Base-by-base conservation (phyloP, 78 protist genomes). In the Protostelium mycophagum region DNA sequence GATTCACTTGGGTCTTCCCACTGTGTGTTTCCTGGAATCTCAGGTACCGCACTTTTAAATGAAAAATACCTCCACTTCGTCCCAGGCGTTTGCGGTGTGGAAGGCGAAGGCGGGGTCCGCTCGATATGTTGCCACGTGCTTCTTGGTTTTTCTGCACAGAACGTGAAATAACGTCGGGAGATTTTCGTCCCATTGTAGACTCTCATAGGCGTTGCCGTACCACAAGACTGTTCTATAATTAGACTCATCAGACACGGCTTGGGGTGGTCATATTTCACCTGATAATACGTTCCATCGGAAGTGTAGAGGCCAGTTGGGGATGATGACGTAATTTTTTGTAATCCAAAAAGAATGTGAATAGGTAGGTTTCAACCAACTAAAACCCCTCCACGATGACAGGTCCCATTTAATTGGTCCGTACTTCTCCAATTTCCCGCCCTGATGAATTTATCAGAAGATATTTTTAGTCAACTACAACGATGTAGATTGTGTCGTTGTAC, bases 81-180 rank as follows among this genome's bases (percentile, higher is more conserved):
- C 73, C 73, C 73, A 51, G 73, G 73, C 73, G 73, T 51, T 51
- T 51, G 73, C 73, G 73, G 73, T 51, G 73, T 51, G 73, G 16
- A 51, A 51, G 16, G 73, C 73, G 73, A 51, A 51, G 16, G 73
- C 73, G 5, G 73, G 73, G 16, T 51, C 73, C 31, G 73, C 5
- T 16, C 5, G 5, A 16, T 51, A 51, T 25, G 73, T 51, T 16
- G 73, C 73, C 73, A 51, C 73, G 16, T 51, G 73, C 73, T 51
- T 51, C 73, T 16, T 16, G 31, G 73, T 51, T 16, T 51, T 51
- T 25, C 73, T 5, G 16, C 73, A 51, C 73, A 51, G 16, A 5
- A 51, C 73, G 16, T 51, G 73, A 16, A 51, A 51, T 5, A 51
- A 16, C 5, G 73, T 51, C 73, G 73, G 73, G 31, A 51, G 31